Evolutionary conservation across 805 yeast species (phyloP), one percentile per base, ranked within the genome.

Genomic region (Candida boidinii): DNA sequence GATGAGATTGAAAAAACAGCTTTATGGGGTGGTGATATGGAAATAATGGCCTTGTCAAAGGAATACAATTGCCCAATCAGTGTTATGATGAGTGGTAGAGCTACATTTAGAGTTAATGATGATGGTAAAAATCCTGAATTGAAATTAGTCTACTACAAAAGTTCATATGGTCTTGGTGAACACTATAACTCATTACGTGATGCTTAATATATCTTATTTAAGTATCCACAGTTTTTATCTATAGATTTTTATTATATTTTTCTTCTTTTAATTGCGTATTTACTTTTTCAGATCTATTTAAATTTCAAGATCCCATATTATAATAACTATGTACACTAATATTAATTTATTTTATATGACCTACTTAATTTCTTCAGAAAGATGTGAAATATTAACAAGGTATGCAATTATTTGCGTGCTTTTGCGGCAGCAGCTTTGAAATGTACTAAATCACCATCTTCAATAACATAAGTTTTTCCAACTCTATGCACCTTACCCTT

Each of bases 11-110:
- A 71, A 38, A 63, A 54, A n/a, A 85, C 95, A 0, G 77, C 94
- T 0, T 73, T 83, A 65, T 90, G 98, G 98, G 98, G 98, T 17
- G 92, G 95, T 7, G 96, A 92, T 46, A 64, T 86, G 63, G 98
- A 90, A 60, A 76, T 90, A 14, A 55, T 84, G 49, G 96, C 96
- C 0, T 62, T 88, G 26, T 68, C 94, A 1, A 68, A 74, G 38
- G 73, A 72, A n/a, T 82, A 67, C 45, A 66, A 78, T 38, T 76
- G 83, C 43, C 83, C 87, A 0, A 73, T 90, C n/a, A 66, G 77
- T 30, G 78, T 90, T 9, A 64, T 79, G 59, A 75, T 82, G 65
- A 81, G 86, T 29, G 94, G 94, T 1, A 70, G 85, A 26, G 70
- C 87, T 5, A 68, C 79, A 3, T 63, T 80, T 43, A 54, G 46